A percentile compares a stretch with the other conserved stretches of the same genome.
Evolutionary conservation across 129 eudicot genomes (phyloP).

Genomic region (Chrysanthemum lavandulifolium): DNA sequence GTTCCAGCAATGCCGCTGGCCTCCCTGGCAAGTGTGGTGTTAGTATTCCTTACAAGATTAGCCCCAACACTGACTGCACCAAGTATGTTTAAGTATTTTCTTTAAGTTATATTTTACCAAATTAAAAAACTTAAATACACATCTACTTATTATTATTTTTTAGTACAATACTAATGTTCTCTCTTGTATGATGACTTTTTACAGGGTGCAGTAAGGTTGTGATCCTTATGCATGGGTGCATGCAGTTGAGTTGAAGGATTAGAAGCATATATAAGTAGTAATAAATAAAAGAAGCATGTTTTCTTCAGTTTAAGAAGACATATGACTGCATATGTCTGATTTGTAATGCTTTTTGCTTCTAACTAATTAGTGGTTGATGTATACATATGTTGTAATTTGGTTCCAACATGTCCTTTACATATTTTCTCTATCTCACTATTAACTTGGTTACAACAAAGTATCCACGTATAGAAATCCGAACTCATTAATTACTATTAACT

Average conservation of each 20-base stretch:
- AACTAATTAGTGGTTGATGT: not conserved
- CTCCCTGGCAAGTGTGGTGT: slow-evolving; percentile 20
- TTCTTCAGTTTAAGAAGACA: not conserved
- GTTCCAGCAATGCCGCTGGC: not conserved
- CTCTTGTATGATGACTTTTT: not conserved
- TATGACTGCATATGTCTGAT: not conserved
- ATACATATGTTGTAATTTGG: not conserved
- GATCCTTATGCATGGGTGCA: not conserved
- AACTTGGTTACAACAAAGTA: too few relatives aligned
- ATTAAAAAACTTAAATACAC: not conserved
- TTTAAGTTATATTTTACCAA: not conserved
- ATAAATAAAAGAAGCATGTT: not conserved
- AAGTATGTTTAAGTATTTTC: not conserved
- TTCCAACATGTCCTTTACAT: not conserved
- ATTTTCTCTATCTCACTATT: not conserved
- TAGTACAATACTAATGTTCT: not conserved
- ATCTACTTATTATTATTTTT: not conserved
- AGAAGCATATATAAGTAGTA: not conserved
- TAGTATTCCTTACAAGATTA: slow-evolving; percentile 13
- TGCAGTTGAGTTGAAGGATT: too few relatives aligned
- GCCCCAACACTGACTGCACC: slow-evolving; percentile 11
- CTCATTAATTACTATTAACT: too few relatives aligned
- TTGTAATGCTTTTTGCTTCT: not conserved
- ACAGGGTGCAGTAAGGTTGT: not conserved
- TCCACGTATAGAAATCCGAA: too few relatives aligned